A percentile compares a stretch with the other conserved stretches of the same genome.
Conservation (phyloP, 495 filamentous ascomycete species). For the Talaromyces proteolyticus region DNA sequence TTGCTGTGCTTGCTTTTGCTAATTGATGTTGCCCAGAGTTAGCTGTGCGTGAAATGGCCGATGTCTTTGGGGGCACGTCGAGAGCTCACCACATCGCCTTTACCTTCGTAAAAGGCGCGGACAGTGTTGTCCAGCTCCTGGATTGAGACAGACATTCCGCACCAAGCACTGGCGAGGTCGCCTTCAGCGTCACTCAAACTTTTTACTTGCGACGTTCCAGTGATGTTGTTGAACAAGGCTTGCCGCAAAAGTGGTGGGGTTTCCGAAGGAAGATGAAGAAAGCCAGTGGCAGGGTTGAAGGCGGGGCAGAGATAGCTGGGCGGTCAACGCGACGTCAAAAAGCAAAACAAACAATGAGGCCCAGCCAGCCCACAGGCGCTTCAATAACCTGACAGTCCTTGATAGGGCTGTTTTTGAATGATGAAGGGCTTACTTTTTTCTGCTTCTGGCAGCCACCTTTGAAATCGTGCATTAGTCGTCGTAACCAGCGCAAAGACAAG, state of each 20-base stretch:
- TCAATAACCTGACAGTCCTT: no score
- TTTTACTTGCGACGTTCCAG: neutral
- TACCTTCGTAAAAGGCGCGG: slow-evolving; percentile 93
- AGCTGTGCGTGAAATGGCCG: no score
- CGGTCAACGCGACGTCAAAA: slow-evolving; percentile 6
- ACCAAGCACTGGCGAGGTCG: slow-evolving; percentile 24
- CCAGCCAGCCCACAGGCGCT: no score
- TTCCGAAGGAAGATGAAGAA: slow-evolving; percentile 3
- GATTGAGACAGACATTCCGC: slow-evolving; percentile 65
- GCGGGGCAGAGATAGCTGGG: slow-evolving; percentile 5
- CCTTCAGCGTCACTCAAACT: slow-evolving; percentile 3
- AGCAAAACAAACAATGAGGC: slow-evolving; percentile 2
- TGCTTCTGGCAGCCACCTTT: no score
- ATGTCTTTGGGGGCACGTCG: no score
- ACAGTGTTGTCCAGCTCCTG: slow-evolving; percentile 93
- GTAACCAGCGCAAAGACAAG: no score
- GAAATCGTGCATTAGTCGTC: no score
- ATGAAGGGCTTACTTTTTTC: no score
- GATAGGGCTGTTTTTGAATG: no score
- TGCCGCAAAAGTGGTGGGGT: slow-evolving; percentile 4
- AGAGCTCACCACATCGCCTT: slow-evolving; percentile 88
- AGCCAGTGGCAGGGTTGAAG: slow-evolving; percentile 2
- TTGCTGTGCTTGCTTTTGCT: slow-evolving; percentile 97
- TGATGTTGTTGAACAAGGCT: neutral
- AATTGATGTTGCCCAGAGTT: slow-evolving; percentile 5